Base-by-base conservation (phyloP, 805 yeast genomes). In the Candida vartiovaarae region DNA sequence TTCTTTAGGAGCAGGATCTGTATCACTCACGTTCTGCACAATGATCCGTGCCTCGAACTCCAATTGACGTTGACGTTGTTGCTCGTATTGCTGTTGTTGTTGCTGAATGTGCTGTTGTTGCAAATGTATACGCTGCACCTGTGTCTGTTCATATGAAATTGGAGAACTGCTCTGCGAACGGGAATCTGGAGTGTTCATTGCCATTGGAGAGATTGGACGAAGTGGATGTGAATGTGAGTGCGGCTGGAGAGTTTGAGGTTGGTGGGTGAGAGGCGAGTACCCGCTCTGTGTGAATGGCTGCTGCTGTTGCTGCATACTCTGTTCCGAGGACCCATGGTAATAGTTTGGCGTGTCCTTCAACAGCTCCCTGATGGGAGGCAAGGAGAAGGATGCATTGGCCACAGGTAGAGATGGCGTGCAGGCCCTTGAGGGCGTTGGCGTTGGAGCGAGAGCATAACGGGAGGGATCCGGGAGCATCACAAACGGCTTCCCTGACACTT, bases 391-490 rank as follows among this genome's bases (percentile, higher is more conserved):
- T 15, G 27, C 24, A 8, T 23, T 25, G 30, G 11, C 26, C 30
- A 20, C 3, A 6, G 38, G 34, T 26, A 36, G 41, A 4, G 51
- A 46, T 37, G 42, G 44, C 38, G 38, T 45, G 42, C 20, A 8
- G 15, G 36, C 11, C 9, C 41, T 24, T 9, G 41, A 38, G 15
- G 36, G 29, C 35, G 29, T 11, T 24, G 41, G 41, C 7, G 41
- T 38, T 10, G 26, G 23, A 23, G 36, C 15, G 7, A 32, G 15
- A 23, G 38, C 11, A 33, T 47, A 43, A 36, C 50, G 46, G 9
- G 47, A n/a, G 8, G 57, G 55, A 33, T 50, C 52, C 10, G 57
- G 57, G 2, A 51, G 45, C 53, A 50, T 48, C 10, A 43, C 36
- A 10, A 52, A 43, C 35, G 53, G 52, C 24, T 45, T 40, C 10